phyloP scores from a whole-genome alignment of 176 grass and related monocot species.

The Chrysopogon serrulatus region DNA sequence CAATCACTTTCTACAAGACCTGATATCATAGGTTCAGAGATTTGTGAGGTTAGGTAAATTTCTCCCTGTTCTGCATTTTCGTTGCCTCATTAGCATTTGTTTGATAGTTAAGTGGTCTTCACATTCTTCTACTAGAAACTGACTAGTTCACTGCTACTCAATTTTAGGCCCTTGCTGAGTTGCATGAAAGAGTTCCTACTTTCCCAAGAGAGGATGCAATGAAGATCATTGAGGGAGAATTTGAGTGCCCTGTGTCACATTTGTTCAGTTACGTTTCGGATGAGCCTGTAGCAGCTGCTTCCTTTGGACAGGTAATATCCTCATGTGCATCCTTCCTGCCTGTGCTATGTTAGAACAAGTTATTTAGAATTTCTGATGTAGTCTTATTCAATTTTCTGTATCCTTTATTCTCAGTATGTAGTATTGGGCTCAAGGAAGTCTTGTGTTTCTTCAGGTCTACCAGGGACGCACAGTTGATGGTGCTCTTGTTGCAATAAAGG shows the following conservation, averaged over 20 bases:
- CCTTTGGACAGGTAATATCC: slow-evolving; percentile 82
- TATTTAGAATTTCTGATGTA: neutral
- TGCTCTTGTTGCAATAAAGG: slow-evolving; percentile 83
- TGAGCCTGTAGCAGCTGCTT: slow-evolving; percentile 78
- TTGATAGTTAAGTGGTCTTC: neutral
- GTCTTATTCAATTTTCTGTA: neutral
- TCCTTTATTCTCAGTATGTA: neutral
- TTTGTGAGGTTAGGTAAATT: slow-evolving; percentile 89
- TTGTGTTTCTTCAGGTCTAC: slow-evolving; percentile 61
- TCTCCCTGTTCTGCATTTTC: slow-evolving; percentile 5
- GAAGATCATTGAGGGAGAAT: slow-evolving; percentile 78
- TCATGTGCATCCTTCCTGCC: neutral
- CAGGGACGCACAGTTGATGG: slow-evolving; percentile 73
- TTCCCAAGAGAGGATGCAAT: slow-evolving; percentile 76
- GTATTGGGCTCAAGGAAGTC: slow-evolving; percentile 5
- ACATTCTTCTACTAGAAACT: slow-evolving; percentile 17
- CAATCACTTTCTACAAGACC: slow-evolving; percentile 95
- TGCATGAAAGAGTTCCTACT: slow-evolving; percentile 87
- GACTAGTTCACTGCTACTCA: neutral
- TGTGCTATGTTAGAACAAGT: neutral
- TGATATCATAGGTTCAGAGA: slow-evolving; percentile 90
- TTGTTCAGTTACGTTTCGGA: slow-evolving; percentile 83
- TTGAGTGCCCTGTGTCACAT: slow-evolving; percentile 45
- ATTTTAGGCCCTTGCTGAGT: slow-evolving; percentile 69
- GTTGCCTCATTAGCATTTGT: neutral